Percentiles rank a stretch among this genome's conserved stretches.
These are phyloP conservation scores for Cystobasidium ongulense DNA, from an alignment of 768 basidiomycete species.

Conservation along the genomic window DNA sequence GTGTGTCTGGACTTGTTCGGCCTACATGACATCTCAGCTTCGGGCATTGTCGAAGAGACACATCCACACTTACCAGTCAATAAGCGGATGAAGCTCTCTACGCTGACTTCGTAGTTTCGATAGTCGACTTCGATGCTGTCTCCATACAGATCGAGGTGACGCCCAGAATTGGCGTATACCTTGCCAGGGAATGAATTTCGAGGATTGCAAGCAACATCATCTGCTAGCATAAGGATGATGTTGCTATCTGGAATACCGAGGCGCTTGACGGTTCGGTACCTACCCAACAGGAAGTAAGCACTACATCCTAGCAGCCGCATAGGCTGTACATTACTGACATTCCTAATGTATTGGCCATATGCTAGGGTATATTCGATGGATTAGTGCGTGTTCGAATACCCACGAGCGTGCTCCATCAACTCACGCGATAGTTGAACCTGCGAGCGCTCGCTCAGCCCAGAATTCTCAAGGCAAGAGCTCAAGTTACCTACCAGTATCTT, in stretches of 20 bases:
- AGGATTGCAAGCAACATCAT: slow-evolving; percentile 87
- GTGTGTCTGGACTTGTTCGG: slow-evolving; percentile 71
- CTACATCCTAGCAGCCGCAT: neutral
- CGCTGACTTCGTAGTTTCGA: slow-evolving; percentile 93
- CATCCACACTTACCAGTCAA: slow-evolving; percentile 61
- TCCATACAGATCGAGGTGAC: slow-evolving; percentile 80
- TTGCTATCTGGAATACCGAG: slow-evolving; percentile 97
- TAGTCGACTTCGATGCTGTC: slow-evolving; percentile 98
- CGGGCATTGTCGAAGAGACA: slow-evolving; percentile 36
- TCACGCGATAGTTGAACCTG: slow-evolving; percentile 83
- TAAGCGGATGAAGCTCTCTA: slow-evolving; percentile 87
- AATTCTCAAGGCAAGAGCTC: slow-evolving; percentile 44
- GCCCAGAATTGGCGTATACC: slow-evolving; percentile 80
- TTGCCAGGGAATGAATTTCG: slow-evolving; percentile 85
- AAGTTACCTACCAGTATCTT: slow-evolving; percentile 51
- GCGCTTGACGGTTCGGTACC: slow-evolving; percentile 97
- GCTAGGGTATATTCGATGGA: too few species aligned
- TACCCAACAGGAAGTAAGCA: slow-evolving; percentile 42
- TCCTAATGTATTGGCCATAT: slow-evolving; percentile 95
- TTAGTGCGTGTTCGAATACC: too few species aligned
- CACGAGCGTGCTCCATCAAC: too few species aligned
- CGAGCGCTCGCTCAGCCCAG: slow-evolving; percentile 47
- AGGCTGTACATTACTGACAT: slow-evolving; percentile 56
- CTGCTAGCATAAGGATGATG: slow-evolving; percentile 97
- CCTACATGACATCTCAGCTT: slow-evolving; percentile 50